These are phyloP conservation scores for Pseudovirgaria hyperparasitica DNA, from an alignment of 2,329 filamentous ascomycete genomes.

Conservation along the genomic window DNA sequence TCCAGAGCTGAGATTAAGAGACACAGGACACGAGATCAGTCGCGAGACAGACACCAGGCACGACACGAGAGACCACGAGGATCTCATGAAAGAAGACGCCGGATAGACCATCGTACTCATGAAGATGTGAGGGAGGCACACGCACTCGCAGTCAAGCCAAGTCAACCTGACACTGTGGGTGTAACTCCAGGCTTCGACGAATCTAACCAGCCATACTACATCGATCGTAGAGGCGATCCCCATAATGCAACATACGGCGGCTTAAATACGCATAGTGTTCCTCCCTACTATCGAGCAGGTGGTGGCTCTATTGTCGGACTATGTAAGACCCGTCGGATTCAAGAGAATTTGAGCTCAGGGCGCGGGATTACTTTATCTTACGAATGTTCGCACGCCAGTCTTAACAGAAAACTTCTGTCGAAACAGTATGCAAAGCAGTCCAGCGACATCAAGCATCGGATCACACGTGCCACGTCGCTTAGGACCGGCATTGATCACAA, in stretches of 20 bases:
- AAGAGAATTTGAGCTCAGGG: slow-evolving; percentile 48
- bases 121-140: too few species aligned
- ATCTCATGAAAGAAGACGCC: too few species aligned
- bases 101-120: too few species aligned
- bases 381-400: slow-evolving; percentile 27
- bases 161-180: too few species aligned
- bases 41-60: too few species aligned
- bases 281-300: slow-evolving; percentile 56
- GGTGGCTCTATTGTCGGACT: slow-evolving; percentile 60
- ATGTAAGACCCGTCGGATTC: slow-evolving; percentile 46
- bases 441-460: slow-evolving; percentile 12
- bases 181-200: too few species aligned
- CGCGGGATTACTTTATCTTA: slow-evolving; percentile 23
- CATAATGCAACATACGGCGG: slow-evolving; percentile 64
- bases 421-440: slow-evolving; percentile 14
- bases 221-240: slow-evolving; percentile 66
- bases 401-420: slow-evolving; percentile 20
- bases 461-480: slow-evolving; percentile 1
- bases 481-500: slow-evolving; percentile 4
- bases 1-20: too few species aligned
- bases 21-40: too few species aligned
- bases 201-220: slow-evolving; percentile 38
- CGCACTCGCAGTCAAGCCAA: too few species aligned
- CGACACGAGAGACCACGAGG: too few species aligned
- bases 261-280: slow-evolving; percentile 58